A percentile compares a stretch with the other conserved stretches of the same genome.
These are phyloP conservation scores for Colletotrichum filicis DNA, from an alignment of 2,329 filamentous ascomycete genomes.

Conservation along the genomic window DNA sequence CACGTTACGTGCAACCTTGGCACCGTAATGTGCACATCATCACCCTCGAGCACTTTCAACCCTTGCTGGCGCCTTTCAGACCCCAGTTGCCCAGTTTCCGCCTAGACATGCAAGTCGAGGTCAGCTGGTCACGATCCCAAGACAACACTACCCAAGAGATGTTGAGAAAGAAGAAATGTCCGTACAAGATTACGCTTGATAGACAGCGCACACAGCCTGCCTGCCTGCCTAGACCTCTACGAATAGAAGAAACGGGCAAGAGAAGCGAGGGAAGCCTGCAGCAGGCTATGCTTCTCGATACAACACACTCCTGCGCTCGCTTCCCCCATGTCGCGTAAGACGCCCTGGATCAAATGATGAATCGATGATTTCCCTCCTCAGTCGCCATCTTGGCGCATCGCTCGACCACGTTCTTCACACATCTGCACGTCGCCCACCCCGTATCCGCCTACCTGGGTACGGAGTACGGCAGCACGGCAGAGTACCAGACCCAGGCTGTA, in stretches of 20 bases:
- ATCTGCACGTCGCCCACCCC: background rate
- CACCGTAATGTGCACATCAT: constrained; percentile 28
- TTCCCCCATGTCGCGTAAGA: background rate
- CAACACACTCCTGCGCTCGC: background rate
- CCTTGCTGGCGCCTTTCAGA: background rate
- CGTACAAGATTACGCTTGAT: background rate
- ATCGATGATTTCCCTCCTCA: background rate
- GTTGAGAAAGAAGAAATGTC: background rate
- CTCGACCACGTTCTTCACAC: background rate
- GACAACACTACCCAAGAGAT: background rate
- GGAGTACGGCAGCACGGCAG: too few species aligned
- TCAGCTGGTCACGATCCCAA: constrained; percentile 22
- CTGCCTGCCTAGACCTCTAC: background rate
- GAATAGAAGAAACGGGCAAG: background rate
- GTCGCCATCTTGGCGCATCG: background rate
- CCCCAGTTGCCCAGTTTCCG: background rate
- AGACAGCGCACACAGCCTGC: background rate
- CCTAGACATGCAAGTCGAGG: constrained; percentile 26
- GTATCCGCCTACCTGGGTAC: background rate
- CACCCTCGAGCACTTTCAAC: constrained; percentile 3
- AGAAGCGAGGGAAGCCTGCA: background rate
- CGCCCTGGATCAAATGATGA: background rate
- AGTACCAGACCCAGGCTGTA: background rate
- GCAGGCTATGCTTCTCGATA: background rate
- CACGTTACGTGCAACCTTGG: background rate